Conservation (phyloP, 441 rosid species). For the Euphorbia schlechtendalii region DNA sequence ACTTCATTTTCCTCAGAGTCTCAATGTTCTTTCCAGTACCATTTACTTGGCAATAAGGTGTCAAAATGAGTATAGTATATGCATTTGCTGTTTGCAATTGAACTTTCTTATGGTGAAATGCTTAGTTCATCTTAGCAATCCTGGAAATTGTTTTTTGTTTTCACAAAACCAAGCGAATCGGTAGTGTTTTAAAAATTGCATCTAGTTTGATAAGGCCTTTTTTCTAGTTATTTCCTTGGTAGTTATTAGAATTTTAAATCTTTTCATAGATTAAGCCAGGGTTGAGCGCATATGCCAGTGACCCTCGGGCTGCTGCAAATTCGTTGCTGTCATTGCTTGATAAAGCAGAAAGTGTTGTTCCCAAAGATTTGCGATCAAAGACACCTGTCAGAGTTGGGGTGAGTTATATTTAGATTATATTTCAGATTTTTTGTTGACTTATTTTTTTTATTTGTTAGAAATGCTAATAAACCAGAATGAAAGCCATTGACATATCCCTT, state of each 20-base stretch:
- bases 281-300: conserved; percentile 67
- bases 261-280: conserved; percentile 62
- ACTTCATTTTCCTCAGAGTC: conserved; percentile 11
- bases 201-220: background rate
- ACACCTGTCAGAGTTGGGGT: conserved; percentile 99
- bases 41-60: background rate
- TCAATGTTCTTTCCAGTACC: background rate
- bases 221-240: conserved; percentile 6
- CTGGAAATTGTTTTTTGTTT: too few species aligned
- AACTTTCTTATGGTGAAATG: background rate
- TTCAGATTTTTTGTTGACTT: too few species aligned
- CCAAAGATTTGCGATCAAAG: conserved; percentile 53
- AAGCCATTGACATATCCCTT: background rate
- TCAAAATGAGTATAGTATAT: background rate
- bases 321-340: conserved; percentile 66
- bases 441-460: conserved; percentile 6
- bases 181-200: background rate
- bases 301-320: conserved; percentile 63
- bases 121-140: background rate
- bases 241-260: conserved; percentile 3
- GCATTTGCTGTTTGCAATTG: background rate
- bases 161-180: too few species aligned
- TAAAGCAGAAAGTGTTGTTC: conserved; percentile 76
- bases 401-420: conserved; percentile 20
- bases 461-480: too few species aligned